Evolutionary conservation across 1,139 yeast genomes (phyloP), one percentile per base, ranked within the genome.

Genomic region (Debaryomyces nepalensis): DNA sequence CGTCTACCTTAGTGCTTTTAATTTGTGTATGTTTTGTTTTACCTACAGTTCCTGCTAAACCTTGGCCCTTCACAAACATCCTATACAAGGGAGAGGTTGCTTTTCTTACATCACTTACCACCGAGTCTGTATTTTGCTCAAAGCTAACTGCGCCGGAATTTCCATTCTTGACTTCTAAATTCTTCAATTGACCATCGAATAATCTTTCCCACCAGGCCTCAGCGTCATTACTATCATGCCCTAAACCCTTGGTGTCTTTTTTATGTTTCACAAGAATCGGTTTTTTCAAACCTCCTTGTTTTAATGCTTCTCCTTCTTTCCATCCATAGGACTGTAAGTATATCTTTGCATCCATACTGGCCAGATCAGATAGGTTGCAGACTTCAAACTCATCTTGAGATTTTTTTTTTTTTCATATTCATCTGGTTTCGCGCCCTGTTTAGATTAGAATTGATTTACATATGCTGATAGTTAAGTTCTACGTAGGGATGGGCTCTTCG

Each of bases 201-300:
- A 91, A 71, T 52, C 86, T 76, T 53, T 93, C 98, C 99, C 99
- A 93, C 99, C 99, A 93, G 40, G 88, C 85, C 55, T 90, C 97
- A 15, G 84, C 83, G 44, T 82, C 86, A 40, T 75, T 75, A 9
- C 77, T 66, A 47, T 79, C 84, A 55, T 84, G 84, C 0, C 96
- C 96, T 33, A 93, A 72, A 3, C 99, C 99, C 58, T 89, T 89
- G 45, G 83, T 84, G 58, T 93, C 97, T 53, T 82, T 83, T 66
- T 93, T 90, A 58, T 93, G 97, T 52, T 85, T 85, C 37, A 93
- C 97, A 48, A 93, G 66, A 38, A 93, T 82, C 0, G 99, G 98
- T 56, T 83, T 88, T 54, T 77, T 81, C 42, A 93, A 66, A 0
- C 97, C 96, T 3, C 96, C 97, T 37, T 74, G 63, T 51, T 75